These are phyloP conservation scores for Cordyceps fumosorosea DNA, from an alignment of 2,329 filamentous ascomycete genomes.

Conservation along the genomic window DNA sequence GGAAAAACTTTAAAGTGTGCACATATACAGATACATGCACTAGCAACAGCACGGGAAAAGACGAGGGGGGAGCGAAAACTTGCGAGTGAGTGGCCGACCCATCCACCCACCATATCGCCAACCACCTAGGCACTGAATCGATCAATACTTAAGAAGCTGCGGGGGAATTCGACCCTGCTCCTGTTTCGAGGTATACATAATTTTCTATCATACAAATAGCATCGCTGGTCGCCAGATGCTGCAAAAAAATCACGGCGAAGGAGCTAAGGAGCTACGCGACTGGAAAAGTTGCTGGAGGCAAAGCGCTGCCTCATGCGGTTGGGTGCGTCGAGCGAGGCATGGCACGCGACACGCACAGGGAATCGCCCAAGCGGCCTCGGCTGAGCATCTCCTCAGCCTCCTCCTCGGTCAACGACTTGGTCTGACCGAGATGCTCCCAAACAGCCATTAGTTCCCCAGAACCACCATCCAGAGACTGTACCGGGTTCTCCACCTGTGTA, in stretches of 20 bases:
- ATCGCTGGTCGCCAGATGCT: background rate
- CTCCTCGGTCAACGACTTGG: conserved; percentile 42
- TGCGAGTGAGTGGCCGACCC: background rate
- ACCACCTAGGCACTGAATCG: too few species aligned
- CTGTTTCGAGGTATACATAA: background rate
- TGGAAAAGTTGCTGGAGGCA: background rate
- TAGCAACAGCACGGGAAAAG: background rate
- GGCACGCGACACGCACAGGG: conserved; percentile 21
- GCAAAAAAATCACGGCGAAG: background rate
- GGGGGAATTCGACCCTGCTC: too few species aligned
- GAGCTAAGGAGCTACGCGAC: background rate
- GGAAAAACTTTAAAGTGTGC: too few species aligned
- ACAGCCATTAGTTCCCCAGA: conserved; percentile 36
- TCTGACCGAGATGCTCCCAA: conserved; percentile 51
- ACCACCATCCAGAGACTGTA: background rate
- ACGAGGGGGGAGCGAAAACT: background rate
- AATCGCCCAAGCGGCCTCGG: conserved; percentile 40
- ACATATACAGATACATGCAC: too few species aligned
- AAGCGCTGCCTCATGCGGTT: background rate
- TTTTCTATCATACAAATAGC: background rate
- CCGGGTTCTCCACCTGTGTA: conserved; percentile 14
- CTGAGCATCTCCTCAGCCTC: conserved; percentile 53
- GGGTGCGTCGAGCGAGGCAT: background rate
- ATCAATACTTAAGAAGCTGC: too few species aligned
- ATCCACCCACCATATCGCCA: too few species aligned